Base-by-base conservation (phyloP, 2,329 filamentous ascomycete species). In the Lachnum nothofagi region DNA sequence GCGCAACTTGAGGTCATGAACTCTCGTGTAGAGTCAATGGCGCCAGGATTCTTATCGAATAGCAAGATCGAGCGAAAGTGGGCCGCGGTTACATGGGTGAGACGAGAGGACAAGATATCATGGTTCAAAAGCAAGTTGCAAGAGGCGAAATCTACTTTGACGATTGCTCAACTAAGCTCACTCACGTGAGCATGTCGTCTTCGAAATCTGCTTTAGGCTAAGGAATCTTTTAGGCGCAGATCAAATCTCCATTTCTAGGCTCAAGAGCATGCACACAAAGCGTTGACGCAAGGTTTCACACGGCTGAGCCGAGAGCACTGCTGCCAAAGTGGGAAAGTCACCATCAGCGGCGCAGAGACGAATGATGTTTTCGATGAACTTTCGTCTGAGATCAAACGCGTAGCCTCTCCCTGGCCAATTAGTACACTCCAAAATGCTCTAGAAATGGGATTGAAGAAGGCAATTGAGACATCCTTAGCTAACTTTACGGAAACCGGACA, bases 1-100 rank as follows among this genome's bases (percentile, higher is more conserved):
- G 20, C 16, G n/a, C 25, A 29, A 17, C 16, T 51, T 14, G 27
- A 37, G 29, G 14, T 20, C 3, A n/a, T 45, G 16, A n/a, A 33
- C 17, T 25, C 12, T 10, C 42, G 45, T 45, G 42, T 29, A 12
- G 37, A 49, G 7, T 42, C 42, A 19, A 29, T 49, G 19, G 29
- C 42, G 5, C 42, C 35, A 12, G 42, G 47, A 3, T 46, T 49
- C 17, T 42, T 37, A 16, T 44, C 47, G 10, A 37, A n/a, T 29
- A 49, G 29, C 23, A 27, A 24, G 7, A 29, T 45, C 10, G 14
- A 22, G 14, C 31, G 37, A 10, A 49, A 40, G 34, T 46, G 42
- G 42, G 31, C 47, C 2, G 47, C 47, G 10, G 27, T 49, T n/a
- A 19, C 33, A 12, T 20, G 23, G 5, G 47, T 49, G 2, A 19